Evolutionary conservation across 2,329 filamentous ascomycete genomes (phyloP).

Genomic region (Fusarium foetens): DNA sequence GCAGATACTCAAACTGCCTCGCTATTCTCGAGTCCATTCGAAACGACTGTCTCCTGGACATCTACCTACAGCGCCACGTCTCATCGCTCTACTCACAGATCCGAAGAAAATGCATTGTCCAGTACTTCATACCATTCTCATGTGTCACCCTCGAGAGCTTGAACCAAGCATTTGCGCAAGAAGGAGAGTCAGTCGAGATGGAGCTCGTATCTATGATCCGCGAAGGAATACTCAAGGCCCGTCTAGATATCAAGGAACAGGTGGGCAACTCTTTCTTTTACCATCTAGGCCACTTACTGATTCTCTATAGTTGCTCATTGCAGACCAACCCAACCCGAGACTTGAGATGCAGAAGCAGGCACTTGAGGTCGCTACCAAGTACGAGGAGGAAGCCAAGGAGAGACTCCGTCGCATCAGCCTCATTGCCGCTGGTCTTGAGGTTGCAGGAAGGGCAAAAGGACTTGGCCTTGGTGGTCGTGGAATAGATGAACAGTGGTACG

Average conservation of each 20-base stretch:
- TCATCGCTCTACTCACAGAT: constrained; percentile 76
- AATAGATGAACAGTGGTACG: constrained; percentile 51
- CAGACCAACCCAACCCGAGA: constrained; percentile 73
- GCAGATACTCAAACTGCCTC: constrained; percentile 87
- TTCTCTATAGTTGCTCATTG: constrained; percentile 71
- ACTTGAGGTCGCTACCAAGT: constrained; percentile 73
- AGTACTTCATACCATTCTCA: constrained; percentile 92
- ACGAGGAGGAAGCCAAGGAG: constrained; percentile 79
- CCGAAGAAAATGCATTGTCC: constrained; percentile 89
- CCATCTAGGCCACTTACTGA: constrained; percentile 14
- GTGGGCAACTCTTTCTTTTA: constrained; percentile 52
- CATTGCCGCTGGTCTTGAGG: constrained; percentile 77
- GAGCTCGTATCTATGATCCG: constrained; percentile 86
- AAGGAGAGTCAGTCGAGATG: constrained; percentile 71
- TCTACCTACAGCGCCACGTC: constrained; percentile 83
- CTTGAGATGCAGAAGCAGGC: constrained; percentile 75
- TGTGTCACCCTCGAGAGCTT: constrained; percentile 84
- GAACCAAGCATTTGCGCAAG: constrained; percentile 76
- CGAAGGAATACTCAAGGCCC: constrained; percentile 74
- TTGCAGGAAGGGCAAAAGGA: constrained; percentile 51
- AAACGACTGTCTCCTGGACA: constrained; percentile 88
- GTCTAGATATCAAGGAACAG: constrained; percentile 85
- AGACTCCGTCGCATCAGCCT: constrained; percentile 83
- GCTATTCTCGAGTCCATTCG: constrained; percentile 83
- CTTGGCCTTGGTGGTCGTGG: constrained; percentile 3